These are phyloP conservation scores for Rosa lucieae DNA, from an alignment of 306 rosid genomes.

Conservation along the genomic window DNA sequence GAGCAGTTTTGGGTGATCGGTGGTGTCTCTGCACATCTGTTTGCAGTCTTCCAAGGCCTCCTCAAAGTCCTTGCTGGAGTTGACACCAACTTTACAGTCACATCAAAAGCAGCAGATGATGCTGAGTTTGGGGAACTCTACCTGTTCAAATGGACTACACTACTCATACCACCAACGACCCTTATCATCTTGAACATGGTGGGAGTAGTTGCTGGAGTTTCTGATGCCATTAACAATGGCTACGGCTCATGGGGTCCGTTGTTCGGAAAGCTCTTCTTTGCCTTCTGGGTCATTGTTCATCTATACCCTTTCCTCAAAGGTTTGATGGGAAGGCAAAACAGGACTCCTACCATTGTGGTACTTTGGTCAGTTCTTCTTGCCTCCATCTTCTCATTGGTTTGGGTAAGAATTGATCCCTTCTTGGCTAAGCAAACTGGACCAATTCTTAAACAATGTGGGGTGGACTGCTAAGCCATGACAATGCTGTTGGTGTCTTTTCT, in stretches of 20 bases:
- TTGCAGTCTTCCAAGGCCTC: conserved; percentile 90
- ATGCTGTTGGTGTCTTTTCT: background rate
- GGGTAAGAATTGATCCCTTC: conserved; percentile 92
- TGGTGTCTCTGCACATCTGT: conserved; percentile 91
- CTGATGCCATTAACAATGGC: conserved; percentile 89
- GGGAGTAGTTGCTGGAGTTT: conserved; percentile 93
- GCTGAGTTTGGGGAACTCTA: conserved; percentile 62
- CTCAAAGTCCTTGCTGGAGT: conserved; percentile 80
- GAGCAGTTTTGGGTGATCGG: conserved; percentile 98
- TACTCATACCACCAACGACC: conserved; percentile 90
- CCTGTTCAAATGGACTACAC: conserved; percentile 87
- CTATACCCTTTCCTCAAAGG: conserved; percentile 97
- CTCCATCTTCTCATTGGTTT: conserved; percentile 78
- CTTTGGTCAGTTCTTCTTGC: conserved; percentile 85
- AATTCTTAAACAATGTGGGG: conserved; percentile 83
- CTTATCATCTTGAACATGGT: conserved; percentile 84
- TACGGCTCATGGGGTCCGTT: conserved; percentile 88
- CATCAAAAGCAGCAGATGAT: conserved; percentile 60
- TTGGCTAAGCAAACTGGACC: conserved; percentile 87
- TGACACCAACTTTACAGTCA: conserved; percentile 55
- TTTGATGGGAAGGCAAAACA: conserved; percentile 87
- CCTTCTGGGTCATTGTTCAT: conserved; percentile 92
- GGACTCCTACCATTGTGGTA: conserved; percentile 85
- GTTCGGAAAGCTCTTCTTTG: conserved; percentile 83
- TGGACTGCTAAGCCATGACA: conserved; percentile 58